Evolutionary conservation across 2,329 filamentous ascomycete genomes (phyloP).

Genomic region (Fusarium guadeloupense): DNA sequence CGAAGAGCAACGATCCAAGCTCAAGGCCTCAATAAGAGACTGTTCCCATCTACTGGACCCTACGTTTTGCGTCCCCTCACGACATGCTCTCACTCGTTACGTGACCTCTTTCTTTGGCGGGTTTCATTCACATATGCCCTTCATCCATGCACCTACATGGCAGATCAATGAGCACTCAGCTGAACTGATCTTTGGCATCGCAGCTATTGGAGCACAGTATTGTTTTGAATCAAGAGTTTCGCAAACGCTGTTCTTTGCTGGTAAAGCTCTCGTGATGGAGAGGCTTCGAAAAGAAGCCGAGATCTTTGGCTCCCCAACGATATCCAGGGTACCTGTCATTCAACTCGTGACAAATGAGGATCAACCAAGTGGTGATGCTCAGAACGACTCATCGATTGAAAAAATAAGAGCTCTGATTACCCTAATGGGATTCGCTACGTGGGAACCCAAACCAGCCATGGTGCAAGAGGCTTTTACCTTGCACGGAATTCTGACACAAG

Average conservation of each 20-base stretch:
- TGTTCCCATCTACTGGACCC: constrained; percentile 44
- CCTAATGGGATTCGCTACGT: constrained; percentile 52
- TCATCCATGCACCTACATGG: constrained; percentile 51
- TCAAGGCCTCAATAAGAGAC: too few relatives aligned
- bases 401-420: constrained; percentile 47
- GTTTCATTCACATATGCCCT: constrained; percentile 52
- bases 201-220: constrained; percentile 51
- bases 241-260: constrained; percentile 48
- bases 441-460: constrained; percentile 47
- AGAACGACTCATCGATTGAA: too few relatives aligned
- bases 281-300: constrained; percentile 38
- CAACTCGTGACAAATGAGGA: too few relatives aligned
- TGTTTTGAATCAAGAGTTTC: constrained; percentile 52
- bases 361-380: too few relatives aligned
- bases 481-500: constrained; percentile 47
- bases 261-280: constrained; percentile 47
- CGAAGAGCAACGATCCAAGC: constrained; percentile 47
- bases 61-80: constrained; percentile 48
- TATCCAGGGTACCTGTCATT: too few relatives aligned
- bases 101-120: too few relatives aligned
- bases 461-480: constrained; percentile 49
- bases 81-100: constrained; percentile 50
- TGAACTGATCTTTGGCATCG: constrained; percentile 47
- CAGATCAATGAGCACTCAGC: constrained; percentile 44
- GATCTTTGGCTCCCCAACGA: constrained; percentile 37